Evolutionary conservation across 2,329 filamentous ascomycete species (phyloP).

Genomic region (Aspergillus floridensis): DNA sequence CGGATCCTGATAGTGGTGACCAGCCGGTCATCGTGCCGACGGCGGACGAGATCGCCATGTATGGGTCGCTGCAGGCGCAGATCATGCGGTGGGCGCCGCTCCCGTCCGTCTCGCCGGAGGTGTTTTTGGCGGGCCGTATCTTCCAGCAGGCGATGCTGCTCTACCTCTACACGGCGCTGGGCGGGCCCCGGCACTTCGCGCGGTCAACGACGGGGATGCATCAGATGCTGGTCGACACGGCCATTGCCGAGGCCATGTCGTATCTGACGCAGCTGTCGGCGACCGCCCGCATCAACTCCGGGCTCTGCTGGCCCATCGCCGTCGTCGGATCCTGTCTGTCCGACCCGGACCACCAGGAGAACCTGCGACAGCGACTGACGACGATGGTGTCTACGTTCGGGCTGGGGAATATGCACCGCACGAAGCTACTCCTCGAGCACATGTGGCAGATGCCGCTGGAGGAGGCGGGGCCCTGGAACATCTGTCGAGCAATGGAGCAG

Average conservation of each 20-base stretch:
- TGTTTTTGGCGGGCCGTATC: conserved; percentile 43
- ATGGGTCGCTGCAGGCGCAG: conserved; percentile 44
- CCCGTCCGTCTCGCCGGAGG: conserved; percentile 34
- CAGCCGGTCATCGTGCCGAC: conserved; percentile 21
- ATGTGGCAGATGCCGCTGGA: conserved; percentile 42
- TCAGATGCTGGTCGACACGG: conserved; percentile 23
- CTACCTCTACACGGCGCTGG: conserved; percentile 39
- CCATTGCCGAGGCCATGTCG: conserved; percentile 27
- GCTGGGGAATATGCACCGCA: conserved; percentile 48
- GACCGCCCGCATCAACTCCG: conserved; percentile 33
- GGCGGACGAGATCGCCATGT: conserved; percentile 46
- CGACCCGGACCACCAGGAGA: conserved; percentile 19
- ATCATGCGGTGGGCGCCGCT: conserved; percentile 44
- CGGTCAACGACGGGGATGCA: conserved; percentile 28
- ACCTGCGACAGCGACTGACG: conserved; percentile 30
- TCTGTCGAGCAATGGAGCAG: conserved; percentile 48
- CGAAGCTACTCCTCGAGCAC: conserved; percentile 42
- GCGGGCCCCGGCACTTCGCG: conserved; percentile 17
- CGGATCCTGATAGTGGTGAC: conserved; percentile 18
- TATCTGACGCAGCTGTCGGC: conserved; percentile 26
- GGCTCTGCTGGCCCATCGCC: conserved; percentile 35
- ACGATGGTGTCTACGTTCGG: conserved; percentile 37
- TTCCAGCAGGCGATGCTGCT: conserved; percentile 48
- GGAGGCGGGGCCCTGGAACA: conserved; percentile 43
- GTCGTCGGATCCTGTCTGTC: conserved; percentile 30